Percentiles rank a stretch among this genome's conserved stretches.
These are phyloP conservation scores for Backusella tuberculispora DNA, from an alignment of 192 early-diverging fungal genomes.

Conservation along the genomic window DNA sequence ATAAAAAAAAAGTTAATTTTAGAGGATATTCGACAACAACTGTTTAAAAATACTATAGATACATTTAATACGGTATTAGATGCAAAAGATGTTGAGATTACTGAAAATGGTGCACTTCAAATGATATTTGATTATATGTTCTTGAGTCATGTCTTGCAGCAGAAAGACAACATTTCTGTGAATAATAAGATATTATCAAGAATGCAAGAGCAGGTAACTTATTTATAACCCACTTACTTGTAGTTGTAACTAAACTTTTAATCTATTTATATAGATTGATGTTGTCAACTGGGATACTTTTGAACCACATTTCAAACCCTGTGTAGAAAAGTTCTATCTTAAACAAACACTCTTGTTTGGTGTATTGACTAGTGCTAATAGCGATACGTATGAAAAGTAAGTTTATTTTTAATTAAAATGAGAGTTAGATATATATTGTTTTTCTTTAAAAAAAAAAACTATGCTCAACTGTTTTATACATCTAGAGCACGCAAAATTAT, in stretches of 20 bases:
- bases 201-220: constrained; percentile 22
- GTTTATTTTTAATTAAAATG: constrained; percentile 25
- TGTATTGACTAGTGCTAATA: constrained; percentile 51
- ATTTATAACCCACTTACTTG: neutral
- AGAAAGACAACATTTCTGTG: neutral
- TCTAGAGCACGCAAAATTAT: constrained; percentile 17
- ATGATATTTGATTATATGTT: constrained; percentile 67
- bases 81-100: constrained; percentile 5
- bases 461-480: neutral
- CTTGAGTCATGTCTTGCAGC: constrained; percentile 53
- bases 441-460: no score
- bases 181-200: neutral
- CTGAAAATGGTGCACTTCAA: constrained; percentile 64
- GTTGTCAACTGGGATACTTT: constrained; percentile 65
- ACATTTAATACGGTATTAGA: constrained; percentile 2
- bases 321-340: constrained; percentile 63
- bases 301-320: constrained; percentile 49
- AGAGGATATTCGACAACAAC: neutral
- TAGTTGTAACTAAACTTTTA: neutral
- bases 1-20: constrained; percentile 20
- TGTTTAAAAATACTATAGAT: neutral
- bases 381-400: constrained; percentile 49
- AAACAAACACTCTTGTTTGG: constrained; percentile 59
- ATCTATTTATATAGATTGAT: constrained; percentile 58
- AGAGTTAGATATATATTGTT: neutral